Percentiles rank a stretch among this genome's conserved stretches.
These are phyloP conservation scores for Linum trigynum DNA, from an alignment of 345 rosid genomes.

Conservation along the genomic window DNA sequence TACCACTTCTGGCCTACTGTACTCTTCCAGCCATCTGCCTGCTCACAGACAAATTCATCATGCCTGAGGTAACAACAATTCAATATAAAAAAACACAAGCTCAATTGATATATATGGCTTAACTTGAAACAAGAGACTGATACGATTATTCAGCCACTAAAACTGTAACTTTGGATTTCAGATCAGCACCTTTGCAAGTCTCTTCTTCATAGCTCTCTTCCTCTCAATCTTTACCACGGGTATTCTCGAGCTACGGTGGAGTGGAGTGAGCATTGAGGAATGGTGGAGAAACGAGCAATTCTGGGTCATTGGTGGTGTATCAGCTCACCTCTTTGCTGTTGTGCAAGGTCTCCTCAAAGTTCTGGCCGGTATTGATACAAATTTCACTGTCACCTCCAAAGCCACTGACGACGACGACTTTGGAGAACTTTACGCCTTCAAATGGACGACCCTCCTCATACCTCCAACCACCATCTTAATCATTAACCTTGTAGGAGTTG, in stretches of 20 bases:
- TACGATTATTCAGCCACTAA: background rate
- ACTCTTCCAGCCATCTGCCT: conserved; percentile 84
- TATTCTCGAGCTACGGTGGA: conserved; percentile 87
- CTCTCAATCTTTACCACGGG: conserved; percentile 73
- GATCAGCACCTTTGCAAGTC: conserved; percentile 94
- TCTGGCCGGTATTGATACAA: conserved; percentile 85
- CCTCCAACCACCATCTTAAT: conserved; percentile 93
- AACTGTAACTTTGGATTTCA: conserved; percentile 15
- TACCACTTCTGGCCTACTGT: conserved; percentile 91
- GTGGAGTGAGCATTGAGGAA: conserved; percentile 96
- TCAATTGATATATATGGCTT: background rate
- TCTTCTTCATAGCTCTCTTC: conserved; percentile 79
- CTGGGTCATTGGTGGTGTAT: conserved; percentile 95
- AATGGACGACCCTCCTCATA: conserved; percentile 88
- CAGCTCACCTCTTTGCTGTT: conserved; percentile 90
- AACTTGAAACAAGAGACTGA: background rate
- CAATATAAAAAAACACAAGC: background rate
- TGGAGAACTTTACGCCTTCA: conserved; percentile 78
- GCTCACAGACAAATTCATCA: conserved; percentile 93
- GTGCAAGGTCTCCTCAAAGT: conserved; percentile 80
- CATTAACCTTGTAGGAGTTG: conserved; percentile 87
- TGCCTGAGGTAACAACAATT: conserved; percentile 63
- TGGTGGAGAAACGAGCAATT: conserved; percentile 99
- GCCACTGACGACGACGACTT: conserved; percentile 79
- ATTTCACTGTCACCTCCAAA: conserved; percentile 94